Conservation (phyloP, 1,284 basidiomycete genomes). For the Cutaneotrichosporon sp. region DNA sequence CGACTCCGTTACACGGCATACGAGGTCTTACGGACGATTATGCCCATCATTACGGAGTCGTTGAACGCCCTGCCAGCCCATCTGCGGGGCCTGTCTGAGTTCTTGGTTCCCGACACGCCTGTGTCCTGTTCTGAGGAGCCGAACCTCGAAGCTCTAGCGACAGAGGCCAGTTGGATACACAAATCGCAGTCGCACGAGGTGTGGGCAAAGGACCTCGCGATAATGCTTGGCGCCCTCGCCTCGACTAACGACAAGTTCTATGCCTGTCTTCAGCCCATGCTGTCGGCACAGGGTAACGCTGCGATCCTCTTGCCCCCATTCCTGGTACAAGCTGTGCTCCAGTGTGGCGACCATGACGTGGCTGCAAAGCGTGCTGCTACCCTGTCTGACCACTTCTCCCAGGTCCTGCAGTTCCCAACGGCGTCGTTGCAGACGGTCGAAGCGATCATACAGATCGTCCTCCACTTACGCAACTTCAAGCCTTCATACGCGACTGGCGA, state of each 20-base stretch:
- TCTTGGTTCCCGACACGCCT: constrained; percentile 15
- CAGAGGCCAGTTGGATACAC: constrained; percentile 24
- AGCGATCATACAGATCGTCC: constrained; percentile 71
- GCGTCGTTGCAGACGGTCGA: constrained; percentile 32
- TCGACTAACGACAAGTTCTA: constrained; percentile 64
- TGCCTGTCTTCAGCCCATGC: constrained; percentile 63
- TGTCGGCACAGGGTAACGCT: constrained; percentile 61
- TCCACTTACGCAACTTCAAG: constrained; percentile 73
- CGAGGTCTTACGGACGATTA: constrained; percentile 23
- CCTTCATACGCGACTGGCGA: constrained; percentile 57
- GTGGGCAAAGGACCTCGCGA: constrained; percentile 69
- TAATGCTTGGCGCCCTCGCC: constrained; percentile 63
- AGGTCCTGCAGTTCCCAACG: constrained; percentile 33
- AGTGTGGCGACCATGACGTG: constrained; percentile 25
- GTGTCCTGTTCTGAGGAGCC: background rate
- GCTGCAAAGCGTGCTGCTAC: constrained; percentile 15
- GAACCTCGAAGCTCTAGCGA: constrained; percentile 8
- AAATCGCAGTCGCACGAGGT: constrained; percentile 17
- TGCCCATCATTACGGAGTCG: constrained; percentile 13
- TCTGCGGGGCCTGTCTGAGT: constrained; percentile 9
- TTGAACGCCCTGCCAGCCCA: constrained; percentile 9
- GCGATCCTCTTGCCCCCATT: constrained; percentile 67
- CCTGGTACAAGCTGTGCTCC: constrained; percentile 69
- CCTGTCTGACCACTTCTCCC: constrained; percentile 66
- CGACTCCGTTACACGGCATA: constrained; percentile 24